Evolutionary conservation across 2,329 filamentous ascomycete genomes (phyloP).

Genomic region (Ophiostoma sp.): DNA sequence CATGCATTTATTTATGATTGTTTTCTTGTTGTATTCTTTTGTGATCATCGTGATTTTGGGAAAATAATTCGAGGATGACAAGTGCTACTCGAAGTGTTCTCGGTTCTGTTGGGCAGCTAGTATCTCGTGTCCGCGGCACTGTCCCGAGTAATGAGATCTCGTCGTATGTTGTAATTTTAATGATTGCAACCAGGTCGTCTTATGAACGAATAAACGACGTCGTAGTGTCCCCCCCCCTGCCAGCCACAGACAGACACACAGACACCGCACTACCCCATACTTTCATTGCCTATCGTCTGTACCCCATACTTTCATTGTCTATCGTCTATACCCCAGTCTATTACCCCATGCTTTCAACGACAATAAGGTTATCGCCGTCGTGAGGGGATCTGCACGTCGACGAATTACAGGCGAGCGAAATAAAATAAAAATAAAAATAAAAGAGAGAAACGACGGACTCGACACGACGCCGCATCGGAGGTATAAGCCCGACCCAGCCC

Average conservation of each 20-base stretch:
- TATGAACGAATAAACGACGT: background rate
- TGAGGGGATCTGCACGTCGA: background rate
- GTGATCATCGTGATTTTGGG: background rate
- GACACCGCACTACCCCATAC: constrained; percentile 8
- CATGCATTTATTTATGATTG: background rate
- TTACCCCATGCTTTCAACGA: background rate
- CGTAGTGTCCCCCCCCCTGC: background rate
- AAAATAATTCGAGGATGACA: background rate
- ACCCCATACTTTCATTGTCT: background rate
- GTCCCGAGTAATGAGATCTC: background rate
- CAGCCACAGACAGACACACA: background rate
- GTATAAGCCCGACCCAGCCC: background rate
- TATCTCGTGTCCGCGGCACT: background rate
- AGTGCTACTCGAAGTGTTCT: background rate
- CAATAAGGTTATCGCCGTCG: background rate
- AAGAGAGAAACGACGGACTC: background rate
- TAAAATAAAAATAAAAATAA: background rate
- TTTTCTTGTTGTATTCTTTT: background rate
- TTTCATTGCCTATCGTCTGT: background rate
- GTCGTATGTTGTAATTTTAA: background rate
- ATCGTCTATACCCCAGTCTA: background rate
- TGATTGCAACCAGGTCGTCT: background rate
- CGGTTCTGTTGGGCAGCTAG: background rate
- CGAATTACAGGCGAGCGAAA: background rate
- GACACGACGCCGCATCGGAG: background rate